Evolutionary conservation across 139 green algal species (phyloP).

Genomic region (Micractinium conductrix): DNA sequence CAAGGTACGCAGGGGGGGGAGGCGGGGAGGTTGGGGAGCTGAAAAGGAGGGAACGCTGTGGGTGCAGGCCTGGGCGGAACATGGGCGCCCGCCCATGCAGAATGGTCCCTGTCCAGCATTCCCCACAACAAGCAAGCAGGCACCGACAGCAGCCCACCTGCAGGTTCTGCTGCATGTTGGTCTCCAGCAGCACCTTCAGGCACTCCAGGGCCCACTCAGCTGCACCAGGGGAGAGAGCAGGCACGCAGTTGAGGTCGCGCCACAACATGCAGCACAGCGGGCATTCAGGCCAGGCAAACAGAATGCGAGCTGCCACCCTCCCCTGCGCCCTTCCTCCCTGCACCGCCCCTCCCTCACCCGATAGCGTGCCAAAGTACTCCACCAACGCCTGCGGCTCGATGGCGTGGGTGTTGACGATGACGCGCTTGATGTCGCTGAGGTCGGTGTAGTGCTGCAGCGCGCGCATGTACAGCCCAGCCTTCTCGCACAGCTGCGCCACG

Average conservation of each 20-base stretch:
- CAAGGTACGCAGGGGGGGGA: no score
- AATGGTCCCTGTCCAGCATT: no score
- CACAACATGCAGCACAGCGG: neutral
- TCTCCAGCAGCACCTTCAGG: conserved; percentile 93
- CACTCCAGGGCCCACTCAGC: conserved; percentile 61
- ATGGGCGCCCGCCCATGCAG: no score
- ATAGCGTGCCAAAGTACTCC: conserved; percentile 98
- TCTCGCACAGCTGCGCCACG: conserved; percentile 98
- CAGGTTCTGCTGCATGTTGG: conserved; percentile 89
- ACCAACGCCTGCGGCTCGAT: conserved; percentile 92
- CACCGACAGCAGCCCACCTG: no score
- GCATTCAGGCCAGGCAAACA: no score
- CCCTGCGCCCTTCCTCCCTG: no score
- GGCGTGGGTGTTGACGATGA: conserved; percentile 97
- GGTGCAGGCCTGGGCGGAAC: no score
- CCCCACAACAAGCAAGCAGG: no score
- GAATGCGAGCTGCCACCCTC: no score
- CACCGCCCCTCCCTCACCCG: conserved; percentile 72
- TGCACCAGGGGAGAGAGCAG: neutral
- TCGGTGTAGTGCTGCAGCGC: conserved; percentile 99
- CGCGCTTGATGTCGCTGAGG: conserved; percentile 96
- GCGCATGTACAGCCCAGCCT: conserved; percentile 98
- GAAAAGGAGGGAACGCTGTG: no score
- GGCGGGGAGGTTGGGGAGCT: no score
- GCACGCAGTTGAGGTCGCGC: neutral